A percentile compares a stretch with the other conserved stretches of the same genome.
Conservation (phyloP, 345 rosid species). For the Conringia planisiliqua region DNA sequence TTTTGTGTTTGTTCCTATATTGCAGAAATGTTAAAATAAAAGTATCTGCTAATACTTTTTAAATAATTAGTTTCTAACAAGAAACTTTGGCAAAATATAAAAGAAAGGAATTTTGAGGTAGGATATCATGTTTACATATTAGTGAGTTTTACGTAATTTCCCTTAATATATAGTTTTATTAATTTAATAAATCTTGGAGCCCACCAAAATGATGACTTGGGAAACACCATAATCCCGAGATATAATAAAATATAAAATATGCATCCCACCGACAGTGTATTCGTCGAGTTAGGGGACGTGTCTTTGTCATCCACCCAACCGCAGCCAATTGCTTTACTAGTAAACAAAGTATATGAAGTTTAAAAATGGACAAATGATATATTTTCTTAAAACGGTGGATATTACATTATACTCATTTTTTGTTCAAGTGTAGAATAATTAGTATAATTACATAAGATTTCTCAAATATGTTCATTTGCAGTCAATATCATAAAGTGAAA, state of each 20-base stretch:
- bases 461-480: not conserved
- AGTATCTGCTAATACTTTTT: too few relatives aligned
- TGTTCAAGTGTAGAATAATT: not conserved
- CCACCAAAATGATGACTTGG: constrained; percentile 8
- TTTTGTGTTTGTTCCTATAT: too few relatives aligned
- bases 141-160: not conserved
- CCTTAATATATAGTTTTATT: not conserved
- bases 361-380: not conserved
- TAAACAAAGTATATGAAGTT: constrained; percentile 8
- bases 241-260: not conserved
- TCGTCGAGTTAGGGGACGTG: constrained; percentile 18
- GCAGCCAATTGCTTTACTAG: constrained; percentile 8
- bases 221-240: not conserved
- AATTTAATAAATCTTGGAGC: not conserved
- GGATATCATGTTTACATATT: not conserved
- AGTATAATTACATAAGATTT: not conserved
- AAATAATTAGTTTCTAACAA: too few relatives aligned
- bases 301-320: constrained; percentile 26
- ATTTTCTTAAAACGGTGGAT: not conserved
- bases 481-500: not conserved
- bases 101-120: too few relatives aligned
- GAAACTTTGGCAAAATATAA: too few relatives aligned
- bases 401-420: not conserved
- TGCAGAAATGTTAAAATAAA: too few relatives aligned
- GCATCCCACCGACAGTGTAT: constrained; percentile 31